Base-by-base conservation (phyloP, 208 protist species). In the Naegleria gruberi region DNA sequence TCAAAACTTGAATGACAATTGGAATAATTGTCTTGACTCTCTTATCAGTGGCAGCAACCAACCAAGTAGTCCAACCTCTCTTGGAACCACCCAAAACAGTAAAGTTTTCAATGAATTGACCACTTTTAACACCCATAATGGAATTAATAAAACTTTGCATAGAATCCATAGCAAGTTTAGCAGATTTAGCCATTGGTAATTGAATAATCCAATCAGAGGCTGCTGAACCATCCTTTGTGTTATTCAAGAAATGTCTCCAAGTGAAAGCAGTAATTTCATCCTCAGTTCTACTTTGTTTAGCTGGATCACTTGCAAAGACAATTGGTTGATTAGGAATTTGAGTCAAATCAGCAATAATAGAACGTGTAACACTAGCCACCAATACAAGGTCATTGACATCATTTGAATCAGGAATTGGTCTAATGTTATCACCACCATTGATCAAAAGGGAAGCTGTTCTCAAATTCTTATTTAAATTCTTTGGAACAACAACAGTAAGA, bases 1-100 rank as follows among this genome's bases (percentile, higher is more conserved):
- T 85, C 23, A 85, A 45, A 2, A 85, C 42, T 42, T 15, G 19
- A 34, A 85, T 85, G 4, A 85, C 82, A 17, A 85, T 45, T 46
- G 82, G 82, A 34, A 85, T 85, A 6, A 85, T 45, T n/a, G 42
- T 23, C 34, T 44, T 46, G 1, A 85, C 41, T 46, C 41, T 30
- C 40, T 85, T 34, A n/a, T 46, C 41, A n/a, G 42, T 37, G 46
- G 90, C 90, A n/a, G 57, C 93, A 15, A 55, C 86, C 43, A 65
- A 85, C 93, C 93, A 94, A 41, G 93, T 94, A 12, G 92, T 94
- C 93, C 94, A 95, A 10, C 94, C 94, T 57, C 94, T 84, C 82
- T 95, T 95, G n/a, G 93, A 95, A 17, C 93, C 94, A 74, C 94
- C 94, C n/a, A 91, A 82, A 41, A 95, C 65, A 77, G 95, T 51